Conservation (phyloP, 2,329 filamentous ascomycete genomes). For the Stagonosporopsis cucurbitacearum region DNA sequence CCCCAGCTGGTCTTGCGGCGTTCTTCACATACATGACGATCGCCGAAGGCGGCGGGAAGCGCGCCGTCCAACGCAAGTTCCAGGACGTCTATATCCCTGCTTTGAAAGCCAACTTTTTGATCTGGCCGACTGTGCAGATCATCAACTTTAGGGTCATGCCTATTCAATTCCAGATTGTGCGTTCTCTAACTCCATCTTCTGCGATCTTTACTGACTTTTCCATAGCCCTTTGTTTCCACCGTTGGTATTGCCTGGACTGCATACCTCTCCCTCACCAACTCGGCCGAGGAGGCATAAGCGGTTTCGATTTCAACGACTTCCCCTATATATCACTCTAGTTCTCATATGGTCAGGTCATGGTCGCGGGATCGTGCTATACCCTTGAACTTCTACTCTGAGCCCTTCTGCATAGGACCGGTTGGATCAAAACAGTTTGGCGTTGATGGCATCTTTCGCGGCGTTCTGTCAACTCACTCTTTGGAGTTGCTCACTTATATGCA, state of each 20-base stretch:
- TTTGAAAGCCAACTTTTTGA: conserved; percentile 91
- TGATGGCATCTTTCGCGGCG: conserved; percentile 30
- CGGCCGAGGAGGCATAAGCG: conserved; percentile 70
- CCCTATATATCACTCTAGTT: conserved; percentile 26
- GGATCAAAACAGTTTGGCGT: conserved; percentile 22
- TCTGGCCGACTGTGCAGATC: conserved; percentile 96
- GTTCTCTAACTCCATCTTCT: conserved; percentile 48
- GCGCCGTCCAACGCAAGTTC: conserved; percentile 82
- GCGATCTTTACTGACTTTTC: conserved; percentile 13
- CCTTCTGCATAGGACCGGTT: conserved; percentile 28
- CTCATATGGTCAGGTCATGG: conserved; percentile 19
- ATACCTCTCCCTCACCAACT: conserved; percentile 91
- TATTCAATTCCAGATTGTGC: conserved; percentile 93
- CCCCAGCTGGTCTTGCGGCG: conserved; percentile 81
- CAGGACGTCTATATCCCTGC: conserved; percentile 93
- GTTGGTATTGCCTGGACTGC: conserved; percentile 98
- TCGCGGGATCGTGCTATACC: conserved; percentile 24
- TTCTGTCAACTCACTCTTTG: conserved; percentile 17
- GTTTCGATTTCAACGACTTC: conserved; percentile 12
- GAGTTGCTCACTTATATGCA: conserved; percentile 3
- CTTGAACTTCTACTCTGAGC: conserved; percentile 27
- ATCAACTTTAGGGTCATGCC: conserved; percentile 97
- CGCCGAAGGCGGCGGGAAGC: conserved; percentile 85
- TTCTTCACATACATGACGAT: conserved; percentile 98
- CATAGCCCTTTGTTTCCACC: conserved; percentile 90